These are phyloP conservation scores for Barnettozyma pratensis DNA, from an alignment of 805 yeast species.

Conservation along the genomic window DNA sequence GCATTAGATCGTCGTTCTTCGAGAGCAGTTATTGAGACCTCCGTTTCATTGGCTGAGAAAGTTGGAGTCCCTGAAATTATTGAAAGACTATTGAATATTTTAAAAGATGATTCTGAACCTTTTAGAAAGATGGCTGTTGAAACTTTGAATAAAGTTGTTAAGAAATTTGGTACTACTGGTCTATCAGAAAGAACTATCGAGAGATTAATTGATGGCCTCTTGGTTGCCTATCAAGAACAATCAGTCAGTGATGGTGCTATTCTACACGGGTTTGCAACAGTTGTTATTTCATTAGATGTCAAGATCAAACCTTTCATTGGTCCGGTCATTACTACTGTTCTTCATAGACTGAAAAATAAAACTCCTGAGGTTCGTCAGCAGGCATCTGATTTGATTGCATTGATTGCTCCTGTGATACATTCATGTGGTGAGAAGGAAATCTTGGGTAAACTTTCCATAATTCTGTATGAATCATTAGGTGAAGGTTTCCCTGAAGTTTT, in stretches of 20 bases:
- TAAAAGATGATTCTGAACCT: conserved; percentile 82
- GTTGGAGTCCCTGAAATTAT: conserved; percentile 61
- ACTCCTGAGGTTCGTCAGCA: conserved; percentile 71
- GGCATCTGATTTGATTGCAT: conserved; percentile 71
- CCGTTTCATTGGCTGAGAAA: conserved; percentile 59
- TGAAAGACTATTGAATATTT: conserved; percentile 46
- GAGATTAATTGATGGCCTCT: conserved; percentile 70
- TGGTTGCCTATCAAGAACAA: conserved; percentile 81
- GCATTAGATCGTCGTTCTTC: conserved; percentile 62
- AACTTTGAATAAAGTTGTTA: conserved; percentile 53
- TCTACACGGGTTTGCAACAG: conserved; percentile 58
- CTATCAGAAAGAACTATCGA: conserved; percentile 56
- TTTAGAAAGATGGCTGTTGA: conserved; percentile 76
- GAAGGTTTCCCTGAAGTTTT: conserved; percentile 93
- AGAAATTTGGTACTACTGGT: conserved; percentile 48
- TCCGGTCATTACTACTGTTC: conserved; percentile 63
- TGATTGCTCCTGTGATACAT: conserved; percentile 61
- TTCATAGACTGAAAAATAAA: conserved; percentile 70
- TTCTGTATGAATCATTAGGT: conserved; percentile 86
- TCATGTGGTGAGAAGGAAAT: conserved; percentile 59
- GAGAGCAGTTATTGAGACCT: conserved; percentile 64
- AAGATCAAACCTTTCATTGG: conserved; percentile 69
- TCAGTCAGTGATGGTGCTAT: conserved; percentile 48
- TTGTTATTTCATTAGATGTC: conserved; percentile 54
- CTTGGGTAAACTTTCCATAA: conserved; percentile 62